Evolutionary conservation across 768 basidiomycete genomes (phyloP).

Genomic region (Suillus plorans): DNA sequence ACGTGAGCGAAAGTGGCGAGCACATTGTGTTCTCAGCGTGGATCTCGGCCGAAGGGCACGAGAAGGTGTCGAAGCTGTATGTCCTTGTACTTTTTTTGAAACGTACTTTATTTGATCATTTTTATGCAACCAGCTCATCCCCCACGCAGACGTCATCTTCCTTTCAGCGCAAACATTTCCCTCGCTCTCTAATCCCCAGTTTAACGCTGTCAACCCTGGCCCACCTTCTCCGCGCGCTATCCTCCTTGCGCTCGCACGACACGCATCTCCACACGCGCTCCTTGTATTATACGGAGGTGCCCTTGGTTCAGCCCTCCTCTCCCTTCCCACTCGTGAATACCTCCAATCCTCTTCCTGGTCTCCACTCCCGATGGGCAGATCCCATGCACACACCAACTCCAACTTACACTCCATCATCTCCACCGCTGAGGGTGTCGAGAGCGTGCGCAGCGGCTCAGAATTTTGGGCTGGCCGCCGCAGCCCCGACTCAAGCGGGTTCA

Average conservation of each 20-base stretch:
- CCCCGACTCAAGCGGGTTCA: slow-evolving; percentile 10
- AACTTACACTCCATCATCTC: slow-evolving; percentile 10
- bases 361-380: slow-evolving; percentile 19
- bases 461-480: slow-evolving; percentile 61
- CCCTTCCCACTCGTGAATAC: slow-evolving; percentile 81
- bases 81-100: slow-evolving; percentile 25
- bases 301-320: slow-evolving; percentile 79
- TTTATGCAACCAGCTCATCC: slow-evolving; percentile 57
- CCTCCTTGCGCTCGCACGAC: slow-evolving; percentile 67
- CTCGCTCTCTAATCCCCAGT: slow-evolving; percentile 30
- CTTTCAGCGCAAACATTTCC: slow-evolving; percentile 37
- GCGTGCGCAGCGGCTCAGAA: slow-evolving; percentile 67
- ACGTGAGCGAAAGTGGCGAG: slow-evolving; percentile 80
- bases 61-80: slow-evolving; percentile 78
- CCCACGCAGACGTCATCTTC: slow-evolving; percentile 82
- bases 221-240: slow-evolving; percentile 65
- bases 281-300: slow-evolving; percentile 82
- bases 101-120: neutral
- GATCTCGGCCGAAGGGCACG: slow-evolving; percentile 73
- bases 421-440: slow-evolving; percentile 34
- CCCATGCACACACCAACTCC: slow-evolving; percentile 21
- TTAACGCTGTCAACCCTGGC: slow-evolving; percentile 54
- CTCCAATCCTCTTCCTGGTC: slow-evolving; percentile 84
- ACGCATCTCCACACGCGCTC: slow-evolving; percentile 70
- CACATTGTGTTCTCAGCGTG: slow-evolving; percentile 78